Base-by-base conservation (phyloP, 1,139 yeast genomes). In the Petasospora rhodanensis region DNA sequence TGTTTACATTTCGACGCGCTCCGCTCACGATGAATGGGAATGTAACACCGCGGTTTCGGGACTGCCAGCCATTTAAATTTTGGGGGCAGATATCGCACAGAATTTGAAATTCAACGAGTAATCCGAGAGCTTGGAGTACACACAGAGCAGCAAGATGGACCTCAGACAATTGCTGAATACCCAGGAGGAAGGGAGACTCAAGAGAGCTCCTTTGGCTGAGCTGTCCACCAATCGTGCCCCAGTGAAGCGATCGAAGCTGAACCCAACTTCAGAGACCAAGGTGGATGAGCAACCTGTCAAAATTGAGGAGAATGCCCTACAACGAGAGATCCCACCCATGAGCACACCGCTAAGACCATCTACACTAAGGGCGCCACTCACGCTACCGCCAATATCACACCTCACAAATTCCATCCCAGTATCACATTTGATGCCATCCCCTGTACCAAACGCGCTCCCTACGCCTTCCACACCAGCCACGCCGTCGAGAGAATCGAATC, bases 341-440 rank as follows among this genome's bases (percentile, higher is more conserved):
- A 22, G 28, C 18, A 33, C 38, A 16, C 38, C 38, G 11, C 34
- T 15, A 14, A 34, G 31, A 15, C 23, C 26, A 3, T n/a, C n/a
- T n/a, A n/a, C n/a, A n/a, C n/a, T n/a, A n/a, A n/a, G n/a, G n/a
- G 16, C 24, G 7, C 24, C 32, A 6, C 24, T 34, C 8, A 24
- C 33, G 9, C 29, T 38, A 10, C 42, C 42, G 6, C 39, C 42
- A 10, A 24, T 38, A 12, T 32, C 42, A 11, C 34, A 33, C n/a
- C 17, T 38, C n/a, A 29, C 39, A 4, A 19, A 28, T 12, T 24
- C 34, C 2, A 14, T 28, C n/a, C 2, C 16, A 15, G 13, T 11
- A 21, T 16, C 29, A 13, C 36, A 22, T 4, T 16, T 21, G 14
- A 8, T 20, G 14, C 19, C 26, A 13, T 12, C 10, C n/a, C n/a